Base-by-base conservation (phyloP, 2,329 filamentous ascomycete species). In the Alternaria sp. region DNA sequence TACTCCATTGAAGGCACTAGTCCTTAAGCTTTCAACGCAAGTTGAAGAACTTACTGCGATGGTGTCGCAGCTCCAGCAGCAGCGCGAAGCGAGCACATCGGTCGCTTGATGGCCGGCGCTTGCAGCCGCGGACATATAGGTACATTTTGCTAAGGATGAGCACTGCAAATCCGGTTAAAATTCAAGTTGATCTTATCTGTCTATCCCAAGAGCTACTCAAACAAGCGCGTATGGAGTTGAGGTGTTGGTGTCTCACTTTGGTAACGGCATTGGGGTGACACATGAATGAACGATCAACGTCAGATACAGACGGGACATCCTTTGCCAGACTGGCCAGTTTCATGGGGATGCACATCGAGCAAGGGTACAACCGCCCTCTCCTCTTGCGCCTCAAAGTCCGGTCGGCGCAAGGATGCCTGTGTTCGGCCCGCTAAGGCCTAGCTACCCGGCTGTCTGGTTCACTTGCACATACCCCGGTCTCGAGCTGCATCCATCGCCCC, bases 11-110 rank as follows among this genome's bases (percentile, higher is more conserved):
- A 75, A 67, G 68, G 67, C 75, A 65, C 72, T 81, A 70, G 77
- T 81, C 60, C 63, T 79, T 44, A 79, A 77, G 69, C 78, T 82
- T 59, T 77, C 73, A 40, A 61, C 71, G 44, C 79, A 81, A 63
- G 76, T 81, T 44, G 78, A 81, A 59, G 72, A 80, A 65, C 79
- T 82, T 62, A 80, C 75, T 59, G 72, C 70, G 36, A 73, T 80
- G 66, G 74, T 82, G 47, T 77, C 77, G 58, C 72, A 78, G 68
- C 78, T 80, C 57, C 77, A 78, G 67, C 70, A 76, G 62, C 71
- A 76, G 59, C 71, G 73, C 60, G 73, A 74, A 69, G 67, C 71
- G 67, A 73, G 61, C 65, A 63, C 49, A 44, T 50, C 57, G 70
- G 74, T 69, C 73, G 71, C 74, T 71, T 79, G 64, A 77, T 69